Conservation (phyloP, 2,329 filamentous ascomycete species). For the Aspergillus costaricaensis region DNA sequence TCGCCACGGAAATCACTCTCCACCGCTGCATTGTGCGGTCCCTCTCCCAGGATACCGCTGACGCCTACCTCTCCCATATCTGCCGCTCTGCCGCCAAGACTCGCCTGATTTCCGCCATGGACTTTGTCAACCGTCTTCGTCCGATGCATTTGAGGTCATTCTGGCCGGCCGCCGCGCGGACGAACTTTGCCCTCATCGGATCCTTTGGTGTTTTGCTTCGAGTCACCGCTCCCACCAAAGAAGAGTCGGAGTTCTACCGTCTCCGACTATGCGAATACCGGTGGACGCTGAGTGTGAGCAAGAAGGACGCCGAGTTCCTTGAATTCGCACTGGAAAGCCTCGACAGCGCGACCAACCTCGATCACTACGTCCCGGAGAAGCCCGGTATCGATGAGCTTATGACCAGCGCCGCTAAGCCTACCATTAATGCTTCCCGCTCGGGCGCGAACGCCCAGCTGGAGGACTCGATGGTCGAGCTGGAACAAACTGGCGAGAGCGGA, state of each 20-base stretch:
- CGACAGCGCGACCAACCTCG: conserved; percentile 68
- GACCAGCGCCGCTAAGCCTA: conserved; percentile 32
- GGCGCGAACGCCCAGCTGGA: conserved; percentile 22
- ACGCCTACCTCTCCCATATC: conserved; percentile 85
- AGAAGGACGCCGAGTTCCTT: conserved; percentile 62
- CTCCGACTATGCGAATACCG: conserved; percentile 83
- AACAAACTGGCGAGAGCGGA: conserved; percentile 19
- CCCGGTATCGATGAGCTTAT: conserved; percentile 57
- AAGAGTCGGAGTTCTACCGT: conserved; percentile 92
- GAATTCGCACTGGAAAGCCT: conserved; percentile 75
- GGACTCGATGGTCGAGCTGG: conserved; percentile 31
- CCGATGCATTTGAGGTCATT: conserved; percentile 85
- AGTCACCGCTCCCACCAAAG: conserved; percentile 81
- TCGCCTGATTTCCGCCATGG: conserved; percentile 91
- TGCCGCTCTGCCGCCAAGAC: conserved; percentile 93
- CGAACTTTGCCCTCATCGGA: conserved; percentile 89
- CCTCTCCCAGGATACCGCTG: conserved; percentile 59
- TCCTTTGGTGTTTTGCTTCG: conserved; percentile 89
- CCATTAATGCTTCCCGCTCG: conserved; percentile 21
- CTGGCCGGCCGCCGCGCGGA: conserved; percentile 62
- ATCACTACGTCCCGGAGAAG: conserved; percentile 71
- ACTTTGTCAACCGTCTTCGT: conserved; percentile 91
- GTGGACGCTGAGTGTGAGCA: conserved; percentile 88
- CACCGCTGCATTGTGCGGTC: conserved; percentile 89
- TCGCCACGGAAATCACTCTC: conserved; percentile 89